These are phyloP conservation scores for Suillus ampliporus DNA, from an alignment of 768 basidiomycete genomes.

Conservation along the genomic window DNA sequence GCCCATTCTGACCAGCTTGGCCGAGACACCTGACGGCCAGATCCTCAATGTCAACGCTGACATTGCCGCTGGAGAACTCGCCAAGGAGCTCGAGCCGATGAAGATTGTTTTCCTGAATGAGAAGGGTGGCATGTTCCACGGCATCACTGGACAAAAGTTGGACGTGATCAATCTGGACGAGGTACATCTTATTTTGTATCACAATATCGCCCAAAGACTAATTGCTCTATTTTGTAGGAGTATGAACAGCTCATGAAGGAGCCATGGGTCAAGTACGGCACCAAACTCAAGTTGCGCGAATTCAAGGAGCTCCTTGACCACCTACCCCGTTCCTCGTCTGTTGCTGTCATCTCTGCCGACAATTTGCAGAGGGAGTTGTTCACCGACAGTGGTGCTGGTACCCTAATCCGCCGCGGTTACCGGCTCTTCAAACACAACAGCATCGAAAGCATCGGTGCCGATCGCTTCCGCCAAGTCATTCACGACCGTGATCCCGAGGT, in stretches of 20 bases:
- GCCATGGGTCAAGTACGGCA: constrained; percentile 98
- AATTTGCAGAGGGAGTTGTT: constrained; percentile 97
- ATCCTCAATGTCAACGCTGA: constrained; percentile 99
- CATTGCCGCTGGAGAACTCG: constrained; percentile 96
- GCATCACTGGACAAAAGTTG: constrained; percentile 94
- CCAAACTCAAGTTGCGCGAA: constrained; percentile 98
- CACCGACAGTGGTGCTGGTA: constrained; percentile 97
- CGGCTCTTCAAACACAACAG: constrained; percentile 91
- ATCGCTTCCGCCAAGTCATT: constrained; percentile 93
- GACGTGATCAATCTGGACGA: constrained; percentile 98
- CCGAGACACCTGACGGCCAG: constrained; percentile 96
- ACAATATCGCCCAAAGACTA: constrained; percentile 1
- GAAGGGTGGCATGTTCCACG: constrained; percentile 98
- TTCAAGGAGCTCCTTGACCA: constrained; percentile 99
- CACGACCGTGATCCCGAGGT: constrained; percentile 96
- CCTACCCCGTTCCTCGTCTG: constrained; percentile 96
- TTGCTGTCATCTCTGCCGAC: constrained; percentile 94
- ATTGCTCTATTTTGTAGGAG: constrained; percentile 56
- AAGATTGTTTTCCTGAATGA: constrained; percentile 99
- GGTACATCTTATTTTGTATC: constrained; percentile 44
- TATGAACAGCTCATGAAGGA: constrained; percentile 97
- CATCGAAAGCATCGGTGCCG: constrained; percentile 86
- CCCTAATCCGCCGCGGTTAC: constrained; percentile 97
- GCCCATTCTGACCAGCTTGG: constrained; percentile 93
- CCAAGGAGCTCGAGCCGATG: constrained; percentile 97